Evolutionary conservation across 257 asterid species (phyloP).

Genomic region (Petunia secreta): DNA sequence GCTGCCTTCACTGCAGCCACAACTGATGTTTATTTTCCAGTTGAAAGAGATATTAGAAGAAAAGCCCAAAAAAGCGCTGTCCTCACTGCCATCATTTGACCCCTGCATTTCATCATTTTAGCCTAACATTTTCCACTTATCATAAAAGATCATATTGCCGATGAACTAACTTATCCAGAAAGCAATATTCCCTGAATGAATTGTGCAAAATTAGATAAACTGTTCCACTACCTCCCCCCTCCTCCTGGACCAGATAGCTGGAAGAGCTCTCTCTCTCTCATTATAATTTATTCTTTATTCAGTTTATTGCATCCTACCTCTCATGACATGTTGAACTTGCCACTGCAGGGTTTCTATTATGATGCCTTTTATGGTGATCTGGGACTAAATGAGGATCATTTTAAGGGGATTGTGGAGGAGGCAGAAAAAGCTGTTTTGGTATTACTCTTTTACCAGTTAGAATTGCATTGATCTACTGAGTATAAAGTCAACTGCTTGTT

Average conservation of each 20-base stretch:
- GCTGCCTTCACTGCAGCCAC: slow-evolving; percentile 1
- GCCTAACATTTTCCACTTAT: not conserved
- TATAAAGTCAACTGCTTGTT: slow-evolving; percentile 13
- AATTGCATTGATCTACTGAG: slow-evolving; percentile 1
- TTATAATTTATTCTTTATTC: slow-evolving; percentile 6
- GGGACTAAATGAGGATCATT: slow-evolving; percentile 90
- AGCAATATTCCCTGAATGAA: slow-evolving; percentile 25
- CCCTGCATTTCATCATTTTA: not conserved
- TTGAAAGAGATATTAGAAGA: not conserved
- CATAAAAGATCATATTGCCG: not conserved
- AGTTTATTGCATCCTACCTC: slow-evolving; percentile 21
- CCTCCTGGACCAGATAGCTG: not conserved
- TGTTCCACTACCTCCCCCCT: not conserved
- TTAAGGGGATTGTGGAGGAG: slow-evolving; percentile 73
- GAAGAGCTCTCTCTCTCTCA: slow-evolving; percentile 14
- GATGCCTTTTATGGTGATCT: slow-evolving; percentile 94
- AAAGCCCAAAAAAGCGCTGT: not conserved
- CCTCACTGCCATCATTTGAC: not conserved
- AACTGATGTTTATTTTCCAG: not conserved
- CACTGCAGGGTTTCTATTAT: slow-evolving; percentile 87
- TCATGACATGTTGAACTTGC: slow-evolving; percentile 33
- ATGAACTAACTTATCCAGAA: not conserved
- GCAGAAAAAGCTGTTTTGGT: slow-evolving; percentile 87
- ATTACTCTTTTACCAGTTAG: slow-evolving; percentile 34
- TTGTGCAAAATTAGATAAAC: not conserved